Percentiles rank a stretch among this genome's conserved stretches.
These are phyloP conservation scores for Eimeria praecox DNA, from an alignment of 169 alveolate species.

Conservation along the genomic window DNA sequence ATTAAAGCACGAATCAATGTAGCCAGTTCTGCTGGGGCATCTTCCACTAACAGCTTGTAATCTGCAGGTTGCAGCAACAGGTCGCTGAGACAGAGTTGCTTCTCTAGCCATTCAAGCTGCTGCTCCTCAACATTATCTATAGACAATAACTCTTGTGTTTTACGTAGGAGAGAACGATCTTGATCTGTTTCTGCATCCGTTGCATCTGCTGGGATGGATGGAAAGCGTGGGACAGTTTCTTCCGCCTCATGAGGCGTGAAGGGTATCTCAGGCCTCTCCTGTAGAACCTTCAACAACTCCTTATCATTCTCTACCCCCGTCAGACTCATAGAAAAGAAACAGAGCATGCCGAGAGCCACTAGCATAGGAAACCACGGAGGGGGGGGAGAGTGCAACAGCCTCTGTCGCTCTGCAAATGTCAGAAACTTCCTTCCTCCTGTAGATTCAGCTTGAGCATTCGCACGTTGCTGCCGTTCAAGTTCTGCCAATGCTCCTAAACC, in stretches of 20 bases:
- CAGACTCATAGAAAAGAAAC: neutral
- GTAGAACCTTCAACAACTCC: neutral
- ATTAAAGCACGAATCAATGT: neutral
- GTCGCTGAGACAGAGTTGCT: neutral
- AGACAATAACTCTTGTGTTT: neutral
- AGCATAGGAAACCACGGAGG: conserved; percentile 1
- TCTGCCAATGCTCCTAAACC: neutral
- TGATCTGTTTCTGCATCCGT: neutral
- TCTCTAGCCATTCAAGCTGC: conserved; percentile 16
- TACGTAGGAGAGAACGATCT: neutral
- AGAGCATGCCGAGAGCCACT: conserved; percentile 33
- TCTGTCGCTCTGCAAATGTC: conserved; percentile 10
- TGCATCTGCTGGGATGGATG: neutral
- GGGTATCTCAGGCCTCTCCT: neutral
- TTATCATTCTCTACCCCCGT: neutral
- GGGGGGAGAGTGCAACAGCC: neutral
- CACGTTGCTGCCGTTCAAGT: neutral
- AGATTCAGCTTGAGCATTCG: neutral
- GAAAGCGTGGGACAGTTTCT: neutral
- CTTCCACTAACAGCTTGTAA: neutral
- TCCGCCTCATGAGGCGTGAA: conserved; percentile 47
- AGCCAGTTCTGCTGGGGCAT: conserved; percentile 12
- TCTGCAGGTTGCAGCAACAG: neutral
- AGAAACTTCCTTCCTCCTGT: neutral
- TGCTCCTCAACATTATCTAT: neutral